These are phyloP conservation scores for Verticillium nonalfalfae DNA, from an alignment of 2,329 filamentous ascomycete species.

Conservation along the genomic window DNA sequence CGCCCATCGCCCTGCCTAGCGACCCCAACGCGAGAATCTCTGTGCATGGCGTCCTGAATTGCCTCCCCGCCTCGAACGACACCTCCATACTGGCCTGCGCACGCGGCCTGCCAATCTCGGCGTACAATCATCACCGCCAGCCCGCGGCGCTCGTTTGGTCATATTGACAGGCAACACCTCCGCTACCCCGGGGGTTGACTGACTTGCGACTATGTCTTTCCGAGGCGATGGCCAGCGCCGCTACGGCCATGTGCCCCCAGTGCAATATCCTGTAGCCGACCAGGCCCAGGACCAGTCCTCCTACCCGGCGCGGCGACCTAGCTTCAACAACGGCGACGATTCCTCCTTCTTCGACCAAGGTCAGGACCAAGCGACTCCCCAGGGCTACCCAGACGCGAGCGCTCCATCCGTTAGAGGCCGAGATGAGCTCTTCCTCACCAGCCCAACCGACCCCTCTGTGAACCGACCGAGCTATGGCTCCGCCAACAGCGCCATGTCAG, in stretches of 20 bases:
- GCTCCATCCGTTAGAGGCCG: slow-evolving; percentile 26
- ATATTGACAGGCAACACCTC: not conserved
- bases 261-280: slow-evolving; percentile 51
- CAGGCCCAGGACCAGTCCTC: slow-evolving; percentile 28
- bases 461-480: slow-evolving; percentile 31
- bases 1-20: not conserved
- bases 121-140: not conserved
- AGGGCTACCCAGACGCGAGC: slow-evolving; percentile 17
- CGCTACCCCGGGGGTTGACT: not conserved
- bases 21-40: not conserved
- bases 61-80: not conserved
- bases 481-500: slow-evolving; percentile 37
- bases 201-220: slow-evolving; percentile 48
- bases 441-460: slow-evolving; percentile 25
- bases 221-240: slow-evolving; percentile 55
- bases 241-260: slow-evolving; percentile 61
- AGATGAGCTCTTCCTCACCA: slow-evolving; percentile 61
- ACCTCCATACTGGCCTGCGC: not conserved
- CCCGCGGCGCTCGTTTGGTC: not conserved
- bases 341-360: slow-evolving; percentile 29
- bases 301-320: slow-evolving; percentile 50
- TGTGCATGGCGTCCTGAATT: not conserved
- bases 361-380: slow-evolving; percentile 2
- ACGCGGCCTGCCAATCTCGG: not conserved
- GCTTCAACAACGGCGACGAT: slow-evolving; percentile 75